Base-by-base conservation (phyloP, 2,329 filamentous ascomycete genomes). In the Colletotrichum cordylinicola region DNA sequence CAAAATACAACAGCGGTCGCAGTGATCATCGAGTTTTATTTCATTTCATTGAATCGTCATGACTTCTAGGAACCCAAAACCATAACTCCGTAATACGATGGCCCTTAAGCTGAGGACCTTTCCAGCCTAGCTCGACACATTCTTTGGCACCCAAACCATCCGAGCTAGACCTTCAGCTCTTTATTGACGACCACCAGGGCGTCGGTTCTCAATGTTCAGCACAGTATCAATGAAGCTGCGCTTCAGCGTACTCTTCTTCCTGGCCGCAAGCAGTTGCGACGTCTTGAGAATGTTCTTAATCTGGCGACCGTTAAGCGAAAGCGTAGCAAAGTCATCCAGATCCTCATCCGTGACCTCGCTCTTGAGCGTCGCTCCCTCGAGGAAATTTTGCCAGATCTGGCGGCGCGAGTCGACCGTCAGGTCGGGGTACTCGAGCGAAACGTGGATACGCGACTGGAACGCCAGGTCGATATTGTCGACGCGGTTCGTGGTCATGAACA, bases 401-500 rank as follows among this genome's bases (percentile, higher is more conserved):
- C 80, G 81, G 4, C 85, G 82, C 3, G 86, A 84, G 4, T 79
- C 78, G 13, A 75, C 67, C 4, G 84, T 85, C 55, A 89, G 84
- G 48, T 83, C 78, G 8, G 86, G 85, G 74, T 90, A 90, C 78
- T 87, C 83, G 56, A 90, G 84, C 2, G 84, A 84, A 74, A 90
- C 82, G 80, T 89, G 87, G 76, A 90, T 88, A 56, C 87, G 85
- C 37, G 84, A 86, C 77, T 87, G 83, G 80, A 89, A 88, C 21
- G 88, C 88, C 0, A 82, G 81, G 43, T 89, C 88, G 78, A 90
- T 87, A 73, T 85, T 83, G 52, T 83, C 81, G 39, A 86, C 82
- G 37, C 87, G 86, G 79, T 89, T 90, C 55, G 86, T 88, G 4
- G 87, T 89, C 75, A 89, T 82, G 81, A 89, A 89, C 56, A 89